phyloP scores from a whole-genome alignment of 2,329 filamentous ascomycete species.

The Mycocentrospora acerina region DNA sequence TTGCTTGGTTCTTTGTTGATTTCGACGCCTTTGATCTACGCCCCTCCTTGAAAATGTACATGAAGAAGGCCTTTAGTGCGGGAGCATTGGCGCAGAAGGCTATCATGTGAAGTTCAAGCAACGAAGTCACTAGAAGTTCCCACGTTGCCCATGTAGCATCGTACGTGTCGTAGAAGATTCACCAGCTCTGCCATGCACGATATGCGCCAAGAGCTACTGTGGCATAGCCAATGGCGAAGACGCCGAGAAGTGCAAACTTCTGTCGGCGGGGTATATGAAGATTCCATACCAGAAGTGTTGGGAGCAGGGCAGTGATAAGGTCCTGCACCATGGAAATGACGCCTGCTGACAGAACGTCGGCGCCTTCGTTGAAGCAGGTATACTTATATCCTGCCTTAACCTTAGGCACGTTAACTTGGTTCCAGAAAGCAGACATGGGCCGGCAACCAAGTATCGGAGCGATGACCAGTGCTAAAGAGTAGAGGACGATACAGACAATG shows the following conservation, averaged over 20 bases:
- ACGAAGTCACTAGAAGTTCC: slow-evolving; percentile 13
- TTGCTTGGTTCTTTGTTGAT: no score
- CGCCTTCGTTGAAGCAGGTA: slow-evolving; percentile 25
- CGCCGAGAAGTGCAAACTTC: slow-evolving; percentile 21
- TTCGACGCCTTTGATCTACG: no score
- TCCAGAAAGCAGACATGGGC: slow-evolving; percentile 27
- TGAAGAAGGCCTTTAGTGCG: slow-evolving; percentile 25
- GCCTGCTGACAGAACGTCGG: slow-evolving; percentile 17
- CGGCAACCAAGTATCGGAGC: slow-evolving; percentile 21
- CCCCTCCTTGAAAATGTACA: slow-evolving; percentile 10
- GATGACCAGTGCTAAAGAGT: slow-evolving; percentile 19
- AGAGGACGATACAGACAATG: slow-evolving; percentile 15
- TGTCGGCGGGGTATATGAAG: slow-evolving; percentile 22
- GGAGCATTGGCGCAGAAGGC: slow-evolving; percentile 27
- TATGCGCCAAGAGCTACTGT: slow-evolving; percentile 16
- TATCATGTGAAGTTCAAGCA: slow-evolving; percentile 27
- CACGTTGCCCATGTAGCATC: slow-evolving; percentile 24
- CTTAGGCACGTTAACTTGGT: slow-evolving; percentile 18
- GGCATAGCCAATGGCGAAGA: slow-evolving; percentile 23
- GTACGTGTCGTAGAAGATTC: slow-evolving; percentile 25
- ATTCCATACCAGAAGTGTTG: slow-evolving; percentile 26
- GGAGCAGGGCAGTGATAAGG: slow-evolving; percentile 20
- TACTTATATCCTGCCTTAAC: slow-evolving; percentile 14
- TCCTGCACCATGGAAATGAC: slow-evolving; percentile 22
- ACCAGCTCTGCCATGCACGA: slow-evolving; percentile 15